Evolutionary conservation across 768 basidiomycete genomes (phyloP).

Genomic region (Flagelloscypha sp.): DNA sequence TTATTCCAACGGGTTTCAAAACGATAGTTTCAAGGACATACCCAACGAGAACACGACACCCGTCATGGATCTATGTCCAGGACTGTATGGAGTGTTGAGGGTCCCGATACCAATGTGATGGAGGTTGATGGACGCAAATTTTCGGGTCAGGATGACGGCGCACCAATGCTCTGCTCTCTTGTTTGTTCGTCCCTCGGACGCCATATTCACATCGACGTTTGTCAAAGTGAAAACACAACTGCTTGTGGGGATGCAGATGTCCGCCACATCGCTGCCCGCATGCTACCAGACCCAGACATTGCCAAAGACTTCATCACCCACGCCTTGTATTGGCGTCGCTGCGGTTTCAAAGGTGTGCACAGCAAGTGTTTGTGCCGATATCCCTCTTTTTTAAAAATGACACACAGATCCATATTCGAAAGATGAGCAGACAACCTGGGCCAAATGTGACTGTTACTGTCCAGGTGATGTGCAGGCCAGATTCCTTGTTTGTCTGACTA

Average conservation of each 20-base stretch:
- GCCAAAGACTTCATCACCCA: constrained; percentile 51
- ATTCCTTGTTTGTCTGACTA: not conserved
- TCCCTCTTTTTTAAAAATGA: not conserved
- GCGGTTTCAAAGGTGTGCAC: constrained; percentile 48
- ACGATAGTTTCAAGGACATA: constrained; percentile 32
- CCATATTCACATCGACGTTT: constrained; percentile 51
- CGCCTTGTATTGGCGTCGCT: constrained; percentile 47
- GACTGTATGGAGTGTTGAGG: constrained; percentile 50
- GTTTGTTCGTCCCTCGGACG: constrained; percentile 48
- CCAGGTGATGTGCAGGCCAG: constrained; percentile 30
- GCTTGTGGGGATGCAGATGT: constrained; percentile 35
- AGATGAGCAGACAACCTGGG: constrained; percentile 47
- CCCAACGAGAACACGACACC: constrained; percentile 55
- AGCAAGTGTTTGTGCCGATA: not conserved
- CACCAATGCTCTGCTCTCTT: constrained; percentile 57
- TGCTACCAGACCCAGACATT: constrained; percentile 38
- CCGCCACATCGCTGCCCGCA: constrained; percentile 34
- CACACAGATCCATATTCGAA: constrained; percentile 47
- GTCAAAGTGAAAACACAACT: constrained; percentile 29
- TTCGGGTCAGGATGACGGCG: constrained; percentile 45
- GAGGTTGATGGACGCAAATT: constrained; percentile 53
- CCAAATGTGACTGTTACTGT: constrained; percentile 35
- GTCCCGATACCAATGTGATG: constrained; percentile 36
- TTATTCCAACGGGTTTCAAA: not conserved
- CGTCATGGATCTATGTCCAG: constrained; percentile 56